Evolutionary conservation across 2,329 filamentous ascomycete species (phyloP).

Genomic region (Epichloe gansuensis): DNA sequence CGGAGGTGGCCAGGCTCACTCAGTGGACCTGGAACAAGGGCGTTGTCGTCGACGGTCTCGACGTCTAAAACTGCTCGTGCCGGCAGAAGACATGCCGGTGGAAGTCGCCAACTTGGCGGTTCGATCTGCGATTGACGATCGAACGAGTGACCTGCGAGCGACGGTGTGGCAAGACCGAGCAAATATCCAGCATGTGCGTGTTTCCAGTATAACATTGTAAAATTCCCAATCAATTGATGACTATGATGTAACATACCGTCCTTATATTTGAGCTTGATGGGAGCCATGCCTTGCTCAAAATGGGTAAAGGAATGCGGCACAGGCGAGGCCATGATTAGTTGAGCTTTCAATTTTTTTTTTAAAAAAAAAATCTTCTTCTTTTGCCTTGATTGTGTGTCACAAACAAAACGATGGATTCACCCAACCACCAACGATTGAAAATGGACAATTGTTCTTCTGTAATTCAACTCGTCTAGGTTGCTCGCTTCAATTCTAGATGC

Average conservation of each 20-base stretch:
- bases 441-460: too few relatives aligned
- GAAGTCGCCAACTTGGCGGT: not conserved
- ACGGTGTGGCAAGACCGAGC: constrained; percentile 3
- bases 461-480: not conserved
- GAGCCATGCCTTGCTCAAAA: too few relatives aligned
- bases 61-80: constrained; percentile 45
- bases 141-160: not conserved
- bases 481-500: constrained; percentile 39
- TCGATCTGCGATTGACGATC: not conserved
- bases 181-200: constrained; percentile 2
- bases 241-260: not conserved
- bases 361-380: too few relatives aligned
- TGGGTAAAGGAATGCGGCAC: too few relatives aligned
- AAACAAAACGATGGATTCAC: too few relatives aligned
- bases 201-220: constrained; percentile 3
- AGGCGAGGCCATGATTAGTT: too few relatives aligned
- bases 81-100: constrained; percentile 12
- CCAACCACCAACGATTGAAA: too few relatives aligned
- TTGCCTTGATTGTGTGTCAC: too few relatives aligned
- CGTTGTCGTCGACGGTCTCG: constrained; percentile 69
- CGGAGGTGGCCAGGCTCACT: constrained; percentile 61
- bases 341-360: too few relatives aligned
- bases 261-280: too few relatives aligned
- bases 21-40: constrained; percentile 82
- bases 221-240: constrained; percentile 3